Conservation (phyloP, 169 alveolate species). For the Toxoplasma gondii region DNA sequence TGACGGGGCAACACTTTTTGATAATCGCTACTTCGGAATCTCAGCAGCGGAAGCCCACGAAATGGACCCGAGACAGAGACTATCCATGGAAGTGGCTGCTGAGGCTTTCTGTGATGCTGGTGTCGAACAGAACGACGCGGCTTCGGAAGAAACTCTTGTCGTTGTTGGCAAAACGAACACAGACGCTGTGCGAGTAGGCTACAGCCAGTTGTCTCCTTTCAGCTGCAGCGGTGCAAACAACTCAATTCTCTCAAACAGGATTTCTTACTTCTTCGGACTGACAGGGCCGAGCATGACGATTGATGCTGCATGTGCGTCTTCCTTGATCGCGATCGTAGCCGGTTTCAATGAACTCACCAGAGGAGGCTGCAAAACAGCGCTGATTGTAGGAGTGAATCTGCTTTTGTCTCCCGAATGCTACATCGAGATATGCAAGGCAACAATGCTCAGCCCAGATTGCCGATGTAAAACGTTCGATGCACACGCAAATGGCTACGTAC, state of each 20-base stretch:
- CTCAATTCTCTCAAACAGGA: slow-evolving; percentile 69
- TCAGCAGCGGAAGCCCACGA: slow-evolving; percentile 69
- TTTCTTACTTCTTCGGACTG: slow-evolving; percentile 69
- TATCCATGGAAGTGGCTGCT: slow-evolving; percentile 65
- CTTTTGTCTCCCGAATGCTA: slow-evolving; percentile 67
- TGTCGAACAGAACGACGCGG: not conserved
- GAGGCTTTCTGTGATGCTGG: slow-evolving; percentile 70
- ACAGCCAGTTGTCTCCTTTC: not conserved
- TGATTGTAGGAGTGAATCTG: slow-evolving; percentile 71
- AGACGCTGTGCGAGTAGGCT: slow-evolving; percentile 56
- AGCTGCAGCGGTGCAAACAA: slow-evolving; percentile 67
- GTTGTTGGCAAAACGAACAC: slow-evolving; percentile 69
- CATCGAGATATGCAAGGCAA: slow-evolving; percentile 71
- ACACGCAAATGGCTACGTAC: slow-evolving; percentile 75
- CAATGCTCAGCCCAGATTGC: slow-evolving; percentile 73
- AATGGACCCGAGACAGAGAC: slow-evolving; percentile 75
- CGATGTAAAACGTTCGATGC: slow-evolving; percentile 77
- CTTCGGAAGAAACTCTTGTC: slow-evolving; percentile 42
- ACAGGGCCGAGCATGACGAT: slow-evolving; percentile 72
- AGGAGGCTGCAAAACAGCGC: slow-evolving; percentile 65
- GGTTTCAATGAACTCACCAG: slow-evolving; percentile 30
- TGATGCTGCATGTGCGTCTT: slow-evolving; percentile 75
- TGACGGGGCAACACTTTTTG: slow-evolving; percentile 62
- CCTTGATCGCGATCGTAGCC: slow-evolving; percentile 69
- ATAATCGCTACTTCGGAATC: slow-evolving; percentile 70